A percentile compares a stretch with the other conserved stretches of the same genome.
Conservation (phyloP, 305 asterid genomes). For the Fraxinus paxiana region DNA sequence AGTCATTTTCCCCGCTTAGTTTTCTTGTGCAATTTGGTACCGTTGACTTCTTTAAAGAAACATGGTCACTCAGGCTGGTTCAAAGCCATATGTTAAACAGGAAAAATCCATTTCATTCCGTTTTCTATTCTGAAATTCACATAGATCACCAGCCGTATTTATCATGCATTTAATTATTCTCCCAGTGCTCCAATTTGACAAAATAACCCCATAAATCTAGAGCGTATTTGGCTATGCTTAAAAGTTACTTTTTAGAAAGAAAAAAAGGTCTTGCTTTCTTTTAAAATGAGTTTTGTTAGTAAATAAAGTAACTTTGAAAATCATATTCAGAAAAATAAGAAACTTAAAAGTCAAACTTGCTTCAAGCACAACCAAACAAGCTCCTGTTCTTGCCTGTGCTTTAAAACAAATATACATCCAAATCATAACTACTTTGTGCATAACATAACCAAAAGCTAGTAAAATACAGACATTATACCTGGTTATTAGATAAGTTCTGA, state of each 20-base stretch:
- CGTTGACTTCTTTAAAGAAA: background rate
- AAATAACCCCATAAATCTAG: conserved; percentile 8
- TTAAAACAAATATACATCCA: background rate
- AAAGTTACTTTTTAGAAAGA: background rate
- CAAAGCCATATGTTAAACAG: background rate
- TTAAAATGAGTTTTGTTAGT: background rate
- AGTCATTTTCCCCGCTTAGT: background rate
- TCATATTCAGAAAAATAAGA: background rate
- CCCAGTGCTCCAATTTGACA: conserved; percentile 2
- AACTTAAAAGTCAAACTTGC: background rate
- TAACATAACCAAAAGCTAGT: background rate
- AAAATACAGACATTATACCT: conserved; percentile 38
- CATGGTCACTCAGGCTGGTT: background rate
- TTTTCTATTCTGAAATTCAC: background rate
- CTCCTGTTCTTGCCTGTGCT: background rate
- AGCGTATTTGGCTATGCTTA: background rate
- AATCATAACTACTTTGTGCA: background rate
- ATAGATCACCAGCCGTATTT: background rate
- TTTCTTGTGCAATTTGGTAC: background rate
- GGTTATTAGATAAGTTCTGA: conserved; percentile 82
- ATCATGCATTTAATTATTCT: background rate
- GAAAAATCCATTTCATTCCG: background rate
- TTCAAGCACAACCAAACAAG: background rate
- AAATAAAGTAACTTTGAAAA: background rate
- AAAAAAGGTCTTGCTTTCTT: background rate